Evolutionary conservation across 768 basidiomycete genomes (phyloP).

Genomic region (Suillus placidus): DNA sequence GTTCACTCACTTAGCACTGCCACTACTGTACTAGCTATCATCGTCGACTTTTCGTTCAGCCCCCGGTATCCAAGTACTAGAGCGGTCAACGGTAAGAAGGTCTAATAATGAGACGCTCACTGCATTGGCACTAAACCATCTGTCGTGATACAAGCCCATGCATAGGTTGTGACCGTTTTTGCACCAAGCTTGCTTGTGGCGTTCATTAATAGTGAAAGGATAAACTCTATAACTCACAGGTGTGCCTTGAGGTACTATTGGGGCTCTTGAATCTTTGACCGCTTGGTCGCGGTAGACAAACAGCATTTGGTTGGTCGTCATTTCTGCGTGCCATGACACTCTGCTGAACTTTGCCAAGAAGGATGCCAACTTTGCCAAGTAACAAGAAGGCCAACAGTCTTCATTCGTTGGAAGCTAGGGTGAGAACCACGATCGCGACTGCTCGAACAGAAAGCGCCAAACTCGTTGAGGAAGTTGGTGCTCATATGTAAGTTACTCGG

Average conservation of each 20-base stretch:
- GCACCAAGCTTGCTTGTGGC: background rate
- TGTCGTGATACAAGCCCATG: background rate
- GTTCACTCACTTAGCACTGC: background rate
- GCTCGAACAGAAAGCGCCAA: slow-evolving; percentile 16
- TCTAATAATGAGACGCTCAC: too few species aligned
- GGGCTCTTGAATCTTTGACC: background rate
- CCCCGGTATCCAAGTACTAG: background rate
- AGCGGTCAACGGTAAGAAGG: background rate
- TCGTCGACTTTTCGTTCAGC: background rate
- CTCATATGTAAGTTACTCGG: slow-evolving; percentile 25
- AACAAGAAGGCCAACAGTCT: background rate
- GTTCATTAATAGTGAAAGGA: background rate
- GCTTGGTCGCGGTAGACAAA: background rate
- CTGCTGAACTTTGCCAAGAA: background rate
- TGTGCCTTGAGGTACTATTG: background rate
- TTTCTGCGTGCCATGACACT: background rate
- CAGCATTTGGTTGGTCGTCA: background rate
- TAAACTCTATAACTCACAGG: background rate
- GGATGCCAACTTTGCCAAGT: background rate
- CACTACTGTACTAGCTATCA: background rate
- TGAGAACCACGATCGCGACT: slow-evolving; percentile 21
- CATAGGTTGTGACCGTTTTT: background rate
- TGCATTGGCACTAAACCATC: background rate
- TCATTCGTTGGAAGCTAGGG: slow-evolving; percentile 23
- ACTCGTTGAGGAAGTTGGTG: slow-evolving; percentile 29